Percentiles rank a stretch among this genome's conserved stretches.
Evolutionary conservation across 495 filamentous ascomycete genomes (phyloP).

Genomic region (Aspergillus kassunensis): DNA sequence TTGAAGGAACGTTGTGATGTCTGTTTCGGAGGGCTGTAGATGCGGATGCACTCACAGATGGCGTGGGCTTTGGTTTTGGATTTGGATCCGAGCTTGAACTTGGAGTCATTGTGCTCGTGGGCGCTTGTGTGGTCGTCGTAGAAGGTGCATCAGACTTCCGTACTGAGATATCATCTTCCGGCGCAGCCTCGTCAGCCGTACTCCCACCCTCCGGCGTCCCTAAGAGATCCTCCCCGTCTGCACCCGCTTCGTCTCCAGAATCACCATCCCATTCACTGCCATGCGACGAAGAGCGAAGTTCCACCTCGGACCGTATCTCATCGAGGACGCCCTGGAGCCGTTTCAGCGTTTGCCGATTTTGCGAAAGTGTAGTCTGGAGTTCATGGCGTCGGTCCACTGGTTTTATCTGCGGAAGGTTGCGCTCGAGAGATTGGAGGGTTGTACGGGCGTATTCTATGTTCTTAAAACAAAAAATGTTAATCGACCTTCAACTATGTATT

Average conservation of each 20-base stretch:
- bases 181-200: not conserved
- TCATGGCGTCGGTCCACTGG: conserved; percentile 60
- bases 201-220: conserved; percentile 18
- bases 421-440: conserved; percentile 73
- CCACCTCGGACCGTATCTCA: conserved; percentile 28
- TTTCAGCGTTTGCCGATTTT: conserved; percentile 62
- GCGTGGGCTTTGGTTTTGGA: conserved; percentile 7
- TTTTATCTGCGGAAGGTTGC: conserved; percentile 62
- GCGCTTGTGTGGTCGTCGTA: not conserved
- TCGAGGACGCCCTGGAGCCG: conserved; percentile 59
- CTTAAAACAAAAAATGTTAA: conserved; percentile 30
- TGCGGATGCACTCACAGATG: conserved; percentile 8
- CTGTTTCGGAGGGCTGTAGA: conserved; percentile 32
- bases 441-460: conserved; percentile 78
- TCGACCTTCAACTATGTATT: not conserved
- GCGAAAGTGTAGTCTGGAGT: conserved; percentile 60
- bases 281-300: conserved; percentile 6
- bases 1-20: conserved; percentile 16
- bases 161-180: conserved; percentile 12
- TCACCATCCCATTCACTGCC: conserved; percentile 18
- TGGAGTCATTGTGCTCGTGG: conserved; percentile 14
- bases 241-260: conserved; percentile 26
- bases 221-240: conserved; percentile 35
- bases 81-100: conserved; percentile 5
- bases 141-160: not conserved